These are phyloP conservation scores for Candida vaughaniae DNA, from an alignment of 805 yeast genomes.

Conservation along the genomic window DNA sequence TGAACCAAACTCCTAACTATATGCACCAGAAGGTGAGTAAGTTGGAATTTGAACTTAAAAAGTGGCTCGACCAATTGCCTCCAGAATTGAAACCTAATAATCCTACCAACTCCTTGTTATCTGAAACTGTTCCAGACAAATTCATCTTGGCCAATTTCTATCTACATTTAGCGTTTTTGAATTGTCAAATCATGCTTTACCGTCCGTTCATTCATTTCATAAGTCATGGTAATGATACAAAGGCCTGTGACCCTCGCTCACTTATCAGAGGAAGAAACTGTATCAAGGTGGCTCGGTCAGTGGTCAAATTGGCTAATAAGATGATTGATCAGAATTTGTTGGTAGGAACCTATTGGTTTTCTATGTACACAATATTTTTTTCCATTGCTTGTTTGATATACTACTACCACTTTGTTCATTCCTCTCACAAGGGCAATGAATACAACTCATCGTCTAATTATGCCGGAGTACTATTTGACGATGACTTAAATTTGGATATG, in stretches of 20 bases:
- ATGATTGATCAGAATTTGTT: conserved; percentile 71
- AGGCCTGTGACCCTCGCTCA: conserved; percentile 53
- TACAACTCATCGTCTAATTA: conserved; percentile 32
- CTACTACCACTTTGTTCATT: conserved; percentile 60
- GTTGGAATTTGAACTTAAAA: conserved; percentile 65
- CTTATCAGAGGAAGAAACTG: conserved; percentile 78
- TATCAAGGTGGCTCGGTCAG: conserved; percentile 78
- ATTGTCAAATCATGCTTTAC: conserved; percentile 77
- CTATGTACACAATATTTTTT: conserved; percentile 84
- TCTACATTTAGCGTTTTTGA: conserved; percentile 67
- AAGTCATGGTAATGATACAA: conserved; percentile 48
- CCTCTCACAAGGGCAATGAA: conserved; percentile 15
- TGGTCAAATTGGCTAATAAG: conserved; percentile 75
- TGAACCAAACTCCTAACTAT: conserved; percentile 27
- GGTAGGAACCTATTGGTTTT: conserved; percentile 88
- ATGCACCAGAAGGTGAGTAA: conserved; percentile 50
- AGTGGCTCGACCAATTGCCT: conserved; percentile 74
- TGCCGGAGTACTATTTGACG: conserved; percentile 46
- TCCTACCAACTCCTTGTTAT: conserved; percentile 36
- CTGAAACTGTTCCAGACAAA: conserved; percentile 42
- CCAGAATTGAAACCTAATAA: conserved; percentile 69
- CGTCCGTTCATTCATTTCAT: conserved; percentile 87
- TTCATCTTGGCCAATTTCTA: conserved; percentile 75
- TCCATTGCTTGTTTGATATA: conserved; percentile 84
- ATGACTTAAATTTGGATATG: conserved; percentile 51